Evolutionary conservation across 352 stramenopile genomes (phyloP).

Genomic region (Pythium rishiriense): DNA sequence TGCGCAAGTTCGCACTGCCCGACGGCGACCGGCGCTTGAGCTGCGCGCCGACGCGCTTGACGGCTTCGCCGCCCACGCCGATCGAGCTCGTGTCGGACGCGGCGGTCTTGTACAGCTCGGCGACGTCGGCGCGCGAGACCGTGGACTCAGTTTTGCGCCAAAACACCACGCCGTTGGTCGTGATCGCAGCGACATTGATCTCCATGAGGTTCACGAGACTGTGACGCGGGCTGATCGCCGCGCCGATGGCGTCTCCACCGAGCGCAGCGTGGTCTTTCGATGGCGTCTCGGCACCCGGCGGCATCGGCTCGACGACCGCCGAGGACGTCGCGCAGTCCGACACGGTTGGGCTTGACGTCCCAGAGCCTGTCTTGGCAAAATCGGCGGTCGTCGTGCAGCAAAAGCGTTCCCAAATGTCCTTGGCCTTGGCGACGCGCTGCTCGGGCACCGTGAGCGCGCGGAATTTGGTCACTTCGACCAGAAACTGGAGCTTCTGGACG

Average conservation of each 20-base stretch:
- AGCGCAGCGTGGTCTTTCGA: neutral
- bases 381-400: slow-evolving; percentile 30
- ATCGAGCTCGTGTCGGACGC: slow-evolving; percentile 46
- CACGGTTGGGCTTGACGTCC: slow-evolving; percentile 14
- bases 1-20: slow-evolving; percentile 2
- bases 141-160: slow-evolving; percentile 56
- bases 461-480: slow-evolving; percentile 77
- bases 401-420: slow-evolving; percentile 63
- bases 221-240: slow-evolving; percentile 26
- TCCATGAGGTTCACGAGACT: slow-evolving; percentile 52
- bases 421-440: slow-evolving; percentile 46
- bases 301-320: slow-evolving; percentile 20
- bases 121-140: slow-evolving; percentile 34
- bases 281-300: neutral
- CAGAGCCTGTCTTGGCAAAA: slow-evolving; percentile 12
- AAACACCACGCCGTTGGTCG: slow-evolving; percentile 63
- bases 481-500: slow-evolving; percentile 60
- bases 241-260: slow-evolving; percentile 6
- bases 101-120: slow-evolving; percentile 37
- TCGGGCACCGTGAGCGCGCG: slow-evolving; percentile 48
- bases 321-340: slow-evolving; percentile 10
- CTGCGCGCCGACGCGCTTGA: slow-evolving; percentile 44
- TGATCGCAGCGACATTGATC: slow-evolving; percentile 64
- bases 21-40: slow-evolving; percentile 44
- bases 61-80: slow-evolving; percentile 57